Percentiles rank a stretch among this genome's conserved stretches.
These are phyloP conservation scores for Aspergillus niger DNA, from an alignment of 2,329 filamentous ascomycete genomes.

Conservation along the genomic window DNA sequence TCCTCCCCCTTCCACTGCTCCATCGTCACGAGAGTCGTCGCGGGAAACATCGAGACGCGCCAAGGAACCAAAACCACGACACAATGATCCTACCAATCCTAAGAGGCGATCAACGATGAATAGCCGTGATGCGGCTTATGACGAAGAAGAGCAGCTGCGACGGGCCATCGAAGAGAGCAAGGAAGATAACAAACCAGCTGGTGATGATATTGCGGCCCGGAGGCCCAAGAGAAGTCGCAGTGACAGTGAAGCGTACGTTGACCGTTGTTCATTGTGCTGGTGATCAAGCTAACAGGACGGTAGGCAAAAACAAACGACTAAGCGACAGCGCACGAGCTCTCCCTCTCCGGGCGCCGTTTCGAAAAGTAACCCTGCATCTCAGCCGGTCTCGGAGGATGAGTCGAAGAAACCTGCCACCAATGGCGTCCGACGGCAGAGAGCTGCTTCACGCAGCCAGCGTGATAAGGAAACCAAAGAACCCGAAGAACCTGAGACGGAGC, in stretches of 20 bases:
- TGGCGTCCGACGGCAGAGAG: slow-evolving; percentile 61
- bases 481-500: slow-evolving; percentile 70
- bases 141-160: slow-evolving; percentile 87
- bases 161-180: slow-evolving; percentile 95
- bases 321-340: slow-evolving; percentile 82
- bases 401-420: slow-evolving; percentile 41
- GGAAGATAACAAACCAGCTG: slow-evolving; percentile 65
- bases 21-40: slow-evolving; percentile 48
- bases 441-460: slow-evolving; percentile 55
- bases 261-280: slow-evolving; percentile 16
- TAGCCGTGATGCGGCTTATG: slow-evolving; percentile 89
- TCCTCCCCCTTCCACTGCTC: slow-evolving; percentile 47
- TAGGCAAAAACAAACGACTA: slow-evolving; percentile 71
- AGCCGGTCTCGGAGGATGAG: slow-evolving; percentile 67
- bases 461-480: slow-evolving; percentile 51
- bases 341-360: slow-evolving; percentile 65
- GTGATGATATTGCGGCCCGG: slow-evolving; percentile 59
- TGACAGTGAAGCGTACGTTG: slow-evolving; percentile 87
- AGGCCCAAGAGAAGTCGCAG: slow-evolving; percentile 82
- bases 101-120: slow-evolving; percentile 97
- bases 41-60: slow-evolving; percentile 41
- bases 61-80: slow-evolving; percentile 48
- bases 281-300: slow-evolving; percentile 29
- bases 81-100: slow-evolving; percentile 60
- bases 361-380: slow-evolving; percentile 48